Base-by-base conservation (phyloP, 495 filamentous ascomycete species). In the Penicillium simplicissimum region DNA sequence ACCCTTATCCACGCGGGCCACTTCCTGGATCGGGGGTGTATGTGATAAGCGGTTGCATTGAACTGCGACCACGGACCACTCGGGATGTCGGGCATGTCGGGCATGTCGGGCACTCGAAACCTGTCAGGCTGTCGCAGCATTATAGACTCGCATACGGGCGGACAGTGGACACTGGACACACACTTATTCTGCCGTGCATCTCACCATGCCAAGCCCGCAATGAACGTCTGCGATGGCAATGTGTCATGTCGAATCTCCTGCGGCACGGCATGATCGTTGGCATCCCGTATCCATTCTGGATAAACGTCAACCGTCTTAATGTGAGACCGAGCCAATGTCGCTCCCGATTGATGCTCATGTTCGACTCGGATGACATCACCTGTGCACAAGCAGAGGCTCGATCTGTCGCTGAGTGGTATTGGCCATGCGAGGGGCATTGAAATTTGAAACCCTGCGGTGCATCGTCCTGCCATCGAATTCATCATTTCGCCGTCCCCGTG, bases 41-140 rank as follows among this genome's bases (percentile, higher is more conserved):
- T 47, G 37, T 47, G 38, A 54, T 49, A 42, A 42, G 42, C 52
- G 34, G 59, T 57, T 57, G 60, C 60, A 62, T 62, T 45, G 4
- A 11, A 53, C 38, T 52, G 55, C 49, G 58, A 57, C 53, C 53
- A 55, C 59, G 59, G 59, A 33, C 43, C 59, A 57, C 45, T 40
- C 40, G 31, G 52, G 53, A 52, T 25, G 23, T 25, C 23, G 23
- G n/a, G 33, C 31, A 38, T 61, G 52, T 61, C 59, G 59, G 59
- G 33, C 56, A 8, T 9, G 33, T 58, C 56, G 56, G 45, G 4
- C 45, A 48, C 21, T 15, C 43, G 19, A 13, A 49, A 31, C 23
- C 45, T 49, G 45, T 48, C 21, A 11, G 2, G 25, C 4, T 21
- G n/a, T 47, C 17, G 43, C 45, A 49, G 6, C 8, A 15, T 21